Evolutionary conservation across 768 basidiomycete species (phyloP), one percentile per base, ranked within the genome.

Genomic region (Russula abietina): DNA sequence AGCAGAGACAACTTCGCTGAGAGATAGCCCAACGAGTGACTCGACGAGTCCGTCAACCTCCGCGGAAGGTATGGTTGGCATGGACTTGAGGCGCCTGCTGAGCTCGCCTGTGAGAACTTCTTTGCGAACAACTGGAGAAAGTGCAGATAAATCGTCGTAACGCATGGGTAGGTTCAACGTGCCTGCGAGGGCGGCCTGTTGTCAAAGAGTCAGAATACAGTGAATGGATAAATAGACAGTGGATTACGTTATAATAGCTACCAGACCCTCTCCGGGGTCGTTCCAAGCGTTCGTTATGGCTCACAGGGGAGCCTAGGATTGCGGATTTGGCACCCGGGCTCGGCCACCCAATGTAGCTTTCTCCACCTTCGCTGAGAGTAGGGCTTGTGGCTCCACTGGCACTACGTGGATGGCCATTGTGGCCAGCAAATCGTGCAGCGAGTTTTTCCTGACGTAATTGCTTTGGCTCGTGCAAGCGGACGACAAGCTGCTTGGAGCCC

Each of bases 381-480:
- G 92, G 92, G 70, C 89, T 91, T 1, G 91, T 92, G 10, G 91
- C 89, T 14, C 92, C 92, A 68, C 88, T 90, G 3, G 87, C 83
- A 64, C 80, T 87, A 65, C 89, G 82, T 12, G 89, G 90, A 68
- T 93, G 91, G 17, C 87, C 86, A 68, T 89, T 90, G 67, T 86
- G 83, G 7, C 82, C 75, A 53, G 78, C 83, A 69, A 89, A 92
- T n/a, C 90, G 80, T 60, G 87, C 86, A 16, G 91, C 91, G 10
- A 93, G 78, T 67, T 93, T 93, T 75, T 92, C 91, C 71, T 93
- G 89, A 24, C 93, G 82, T n/a, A 93, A 74, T 71, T 92, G 89
- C 72, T 93, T 94, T 10, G 92, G 93, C 73, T 95, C 93, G 67
- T 95, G 92, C 57, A 95, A 75, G 46, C 93, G 83, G 30, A 96